phyloP scores from a whole-genome alignment of 768 basidiomycete species.

The Pleurotus djamor region DNA sequence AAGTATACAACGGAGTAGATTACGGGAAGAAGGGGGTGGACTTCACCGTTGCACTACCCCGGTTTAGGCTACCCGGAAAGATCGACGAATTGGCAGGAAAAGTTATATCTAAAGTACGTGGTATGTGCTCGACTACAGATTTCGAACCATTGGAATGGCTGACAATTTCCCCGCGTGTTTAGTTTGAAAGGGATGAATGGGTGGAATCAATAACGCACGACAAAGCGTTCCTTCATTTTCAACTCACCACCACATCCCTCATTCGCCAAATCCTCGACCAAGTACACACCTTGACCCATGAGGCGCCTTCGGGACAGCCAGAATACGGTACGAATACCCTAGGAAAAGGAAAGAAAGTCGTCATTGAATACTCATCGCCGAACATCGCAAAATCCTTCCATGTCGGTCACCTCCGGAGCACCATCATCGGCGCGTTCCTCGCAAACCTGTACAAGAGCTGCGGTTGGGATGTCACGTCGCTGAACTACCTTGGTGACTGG shows the following conservation, averaged over 20 bases:
- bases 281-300: slow-evolving; percentile 69
- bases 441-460: slow-evolving; percentile 87
- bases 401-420: slow-evolving; percentile 93
- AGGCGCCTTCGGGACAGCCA: slow-evolving; percentile 52
- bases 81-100: slow-evolving; percentile 73
- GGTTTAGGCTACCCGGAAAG: slow-evolving; percentile 85
- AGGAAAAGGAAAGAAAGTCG: slow-evolving; percentile 78
- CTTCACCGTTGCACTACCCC: slow-evolving; percentile 88
- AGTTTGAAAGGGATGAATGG: slow-evolving; percentile 88
- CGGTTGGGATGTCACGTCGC: slow-evolving; percentile 87
- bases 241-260: slow-evolving; percentile 62
- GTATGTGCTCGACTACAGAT: slow-evolving; percentile 1
- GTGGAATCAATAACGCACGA: slow-evolving; percentile 67
- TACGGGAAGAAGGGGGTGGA: slow-evolving; percentile 94
- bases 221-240: slow-evolving; percentile 84
- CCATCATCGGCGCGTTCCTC: slow-evolving; percentile 98
- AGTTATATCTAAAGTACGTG: slow-evolving; percentile 61
- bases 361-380: slow-evolving; percentile 93
- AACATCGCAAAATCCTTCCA: slow-evolving; percentile 99
- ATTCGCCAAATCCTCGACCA: slow-evolving; percentile 67
- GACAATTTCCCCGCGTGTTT: background rate
- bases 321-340: slow-evolving; percentile 81
- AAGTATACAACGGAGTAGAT: slow-evolving; percentile 83
- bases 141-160: background rate
- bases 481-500: slow-evolving; percentile 99